Conservation (phyloP, 2,329 filamentous ascomycete species). For the Karstenula rhodostoma region DNA sequence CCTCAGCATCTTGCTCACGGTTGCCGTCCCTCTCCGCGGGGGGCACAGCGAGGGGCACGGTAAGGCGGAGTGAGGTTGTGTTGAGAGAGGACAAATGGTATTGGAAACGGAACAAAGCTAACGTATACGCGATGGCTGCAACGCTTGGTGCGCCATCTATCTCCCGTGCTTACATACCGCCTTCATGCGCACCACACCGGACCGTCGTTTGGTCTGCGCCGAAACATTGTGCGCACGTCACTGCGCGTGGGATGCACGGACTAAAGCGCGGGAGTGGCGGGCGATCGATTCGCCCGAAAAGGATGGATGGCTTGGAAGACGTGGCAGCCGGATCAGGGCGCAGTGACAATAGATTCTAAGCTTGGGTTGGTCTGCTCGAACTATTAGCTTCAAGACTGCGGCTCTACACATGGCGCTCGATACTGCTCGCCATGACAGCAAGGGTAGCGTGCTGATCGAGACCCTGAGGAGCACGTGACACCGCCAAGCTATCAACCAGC, state of each 20-base stretch:
- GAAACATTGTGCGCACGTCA: constrained; percentile 5
- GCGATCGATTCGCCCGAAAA: constrained; percentile 5
- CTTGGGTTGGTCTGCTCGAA: not conserved
- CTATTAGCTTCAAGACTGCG: not conserved
- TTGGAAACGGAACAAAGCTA: constrained; percentile 1
- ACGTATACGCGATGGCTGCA: not conserved
- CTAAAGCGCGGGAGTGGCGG: constrained; percentile 5
- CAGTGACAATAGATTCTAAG: not conserved
- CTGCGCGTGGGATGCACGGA: constrained; percentile 1
- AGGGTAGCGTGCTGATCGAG: not conserved
- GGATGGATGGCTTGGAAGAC: not conserved
- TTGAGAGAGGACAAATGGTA: constrained; percentile 1
- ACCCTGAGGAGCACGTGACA: constrained; percentile 26
- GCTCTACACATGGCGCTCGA: not conserved
- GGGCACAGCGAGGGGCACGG: constrained; percentile 5
- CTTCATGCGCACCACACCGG: not conserved
- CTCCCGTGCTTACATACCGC: constrained; percentile 4
- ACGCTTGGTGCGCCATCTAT: not conserved
- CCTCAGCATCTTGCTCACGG: constrained; percentile 34
- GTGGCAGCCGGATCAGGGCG: not conserved
- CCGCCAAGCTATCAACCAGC: constrained; percentile 23
- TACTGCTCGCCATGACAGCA: not conserved
- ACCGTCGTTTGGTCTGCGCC: not conserved
- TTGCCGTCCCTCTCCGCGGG: not conserved
- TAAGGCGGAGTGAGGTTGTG: not conserved